Conservation (phyloP, 2,329 filamentous ascomycete species). For the Dactylellina cionopaga region DNA sequence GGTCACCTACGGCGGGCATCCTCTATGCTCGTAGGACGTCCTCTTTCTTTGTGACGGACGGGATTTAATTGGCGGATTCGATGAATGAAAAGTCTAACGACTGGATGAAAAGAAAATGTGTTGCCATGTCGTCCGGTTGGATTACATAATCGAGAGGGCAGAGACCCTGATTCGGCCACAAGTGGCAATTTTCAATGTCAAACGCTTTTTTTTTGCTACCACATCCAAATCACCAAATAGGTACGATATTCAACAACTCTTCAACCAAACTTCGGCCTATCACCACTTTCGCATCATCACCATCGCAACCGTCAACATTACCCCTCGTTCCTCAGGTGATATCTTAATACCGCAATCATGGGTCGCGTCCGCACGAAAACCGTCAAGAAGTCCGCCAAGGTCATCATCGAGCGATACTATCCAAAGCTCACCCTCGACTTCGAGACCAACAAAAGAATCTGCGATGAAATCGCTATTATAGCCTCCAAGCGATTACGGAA, state of each 20-base stretch:
- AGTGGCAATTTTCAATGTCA: conserved; percentile 42
- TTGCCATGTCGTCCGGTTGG: conserved; percentile 29
- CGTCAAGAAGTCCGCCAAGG: conserved; percentile 91
- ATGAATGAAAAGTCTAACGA: too few relatives aligned
- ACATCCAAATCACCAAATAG: conserved; percentile 14
- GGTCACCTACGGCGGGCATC: too few relatives aligned
- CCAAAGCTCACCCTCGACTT: conserved; percentile 98
- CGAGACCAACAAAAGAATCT: conserved; percentile 99
- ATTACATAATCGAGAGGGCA: conserved; percentile 43
- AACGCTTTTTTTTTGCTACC: conserved; percentile 41
- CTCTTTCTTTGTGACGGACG: too few relatives aligned
- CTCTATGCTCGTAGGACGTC: too few relatives aligned
- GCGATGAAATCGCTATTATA: conserved; percentile 99
- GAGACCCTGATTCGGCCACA: conserved; percentile 27
- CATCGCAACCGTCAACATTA: conserved; percentile 18
- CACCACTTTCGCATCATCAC: conserved; percentile 21
- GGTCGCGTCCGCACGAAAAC: conserved; percentile 73
- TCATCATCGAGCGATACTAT: conserved; percentile 99
- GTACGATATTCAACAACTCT: conserved; percentile 20
- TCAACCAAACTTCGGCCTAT: conserved; percentile 20
- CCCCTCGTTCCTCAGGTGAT: conserved; percentile 12
- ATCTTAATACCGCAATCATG: conserved; percentile 48
- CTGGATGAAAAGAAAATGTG: too few relatives aligned
- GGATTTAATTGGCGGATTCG: too few relatives aligned
- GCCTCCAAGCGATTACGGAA: conserved; percentile 98